Conservation (phyloP, 2,329 filamentous ascomycete species). For the Chrysoporthe cubensis region DNA sequence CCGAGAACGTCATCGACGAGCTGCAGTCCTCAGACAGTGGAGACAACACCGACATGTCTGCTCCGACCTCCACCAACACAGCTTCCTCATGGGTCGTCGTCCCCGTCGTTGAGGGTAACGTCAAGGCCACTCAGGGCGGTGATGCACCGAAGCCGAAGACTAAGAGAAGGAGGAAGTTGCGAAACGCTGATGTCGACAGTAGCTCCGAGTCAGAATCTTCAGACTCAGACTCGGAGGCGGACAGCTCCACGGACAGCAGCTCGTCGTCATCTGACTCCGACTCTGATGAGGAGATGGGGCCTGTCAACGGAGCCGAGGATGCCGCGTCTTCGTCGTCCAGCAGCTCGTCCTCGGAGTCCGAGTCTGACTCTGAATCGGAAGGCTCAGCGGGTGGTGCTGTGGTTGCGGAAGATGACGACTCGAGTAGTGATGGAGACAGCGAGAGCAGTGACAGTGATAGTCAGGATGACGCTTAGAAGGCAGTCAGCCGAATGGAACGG, state of each 20-base stretch:
- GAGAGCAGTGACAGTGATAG: conserved; percentile 31
- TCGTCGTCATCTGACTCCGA: conserved; percentile 45
- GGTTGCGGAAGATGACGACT: conserved; percentile 29
- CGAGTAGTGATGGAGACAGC: conserved; percentile 28
- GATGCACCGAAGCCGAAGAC: conserved; percentile 48
- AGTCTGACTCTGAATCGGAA: conserved; percentile 29
- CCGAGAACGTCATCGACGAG: conserved; percentile 60
- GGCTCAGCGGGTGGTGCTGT: conserved; percentile 12
- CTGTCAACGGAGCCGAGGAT: conserved; percentile 17
- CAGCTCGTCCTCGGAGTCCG: conserved; percentile 33
- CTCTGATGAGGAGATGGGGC: conserved; percentile 34
- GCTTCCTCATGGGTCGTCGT: conserved; percentile 32
- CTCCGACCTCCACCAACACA: conserved; percentile 34
- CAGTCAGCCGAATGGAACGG: neutral
- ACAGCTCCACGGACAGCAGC: conserved; percentile 38
- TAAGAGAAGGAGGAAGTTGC: conserved; percentile 57
- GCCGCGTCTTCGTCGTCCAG: conserved; percentile 33
- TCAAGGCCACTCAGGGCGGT: conserved; percentile 36
- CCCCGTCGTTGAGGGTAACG: conserved; percentile 30
- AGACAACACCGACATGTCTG: conserved; percentile 39
- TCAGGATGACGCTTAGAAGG: conserved; percentile 28
- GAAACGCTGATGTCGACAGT: conserved; percentile 51
- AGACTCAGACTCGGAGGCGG: conserved; percentile 43
- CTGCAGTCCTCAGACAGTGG: conserved; percentile 52
- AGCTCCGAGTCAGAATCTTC: conserved; percentile 40